A percentile compares a stretch with the other conserved stretches of the same genome.
These are phyloP conservation scores for Xylaria sp. DNA, from an alignment of 2,329 filamentous ascomycete genomes.

Conservation along the genomic window DNA sequence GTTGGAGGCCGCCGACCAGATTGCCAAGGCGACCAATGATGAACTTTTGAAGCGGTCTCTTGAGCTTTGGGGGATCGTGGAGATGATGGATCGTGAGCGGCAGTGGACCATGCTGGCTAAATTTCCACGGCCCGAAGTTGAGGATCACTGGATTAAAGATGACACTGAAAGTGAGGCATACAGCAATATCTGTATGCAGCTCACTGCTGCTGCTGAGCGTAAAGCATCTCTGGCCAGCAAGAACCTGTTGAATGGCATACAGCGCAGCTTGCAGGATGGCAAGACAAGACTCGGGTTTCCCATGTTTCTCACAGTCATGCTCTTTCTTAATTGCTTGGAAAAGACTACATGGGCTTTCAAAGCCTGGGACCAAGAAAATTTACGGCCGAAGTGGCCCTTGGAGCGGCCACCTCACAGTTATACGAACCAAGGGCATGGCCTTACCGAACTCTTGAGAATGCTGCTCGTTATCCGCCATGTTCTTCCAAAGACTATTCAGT, in stretches of 20 bases:
- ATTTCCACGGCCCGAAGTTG: constrained; percentile 55
- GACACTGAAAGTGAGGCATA: constrained; percentile 67
- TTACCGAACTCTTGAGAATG: constrained; percentile 70
- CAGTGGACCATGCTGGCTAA: constrained; percentile 68
- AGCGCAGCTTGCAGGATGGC: constrained; percentile 70
- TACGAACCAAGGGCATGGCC: constrained; percentile 67
- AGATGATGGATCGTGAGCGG: constrained; percentile 72
- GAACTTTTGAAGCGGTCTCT: constrained; percentile 67
- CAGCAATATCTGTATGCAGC: constrained; percentile 71
- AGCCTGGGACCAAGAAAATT: constrained; percentile 72
- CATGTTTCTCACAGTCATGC: constrained; percentile 70
- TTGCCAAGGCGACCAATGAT: constrained; percentile 63
- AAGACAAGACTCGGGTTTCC: constrained; percentile 69
- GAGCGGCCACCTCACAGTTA: constrained; percentile 67
- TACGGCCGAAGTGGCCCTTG: constrained; percentile 70
- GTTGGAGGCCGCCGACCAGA: constrained; percentile 60
- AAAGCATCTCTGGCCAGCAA: constrained; percentile 71
- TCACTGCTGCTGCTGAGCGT: constrained; percentile 72
- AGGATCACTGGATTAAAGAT: constrained; percentile 62
- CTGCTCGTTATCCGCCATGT: constrained; percentile 70
- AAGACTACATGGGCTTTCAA: constrained; percentile 77
- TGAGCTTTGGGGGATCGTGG: constrained; percentile 73
- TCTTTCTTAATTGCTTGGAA: constrained; percentile 73
- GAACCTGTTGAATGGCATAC: constrained; percentile 68
- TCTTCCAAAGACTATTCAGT: constrained; percentile 63